These are phyloP conservation scores for Penicillium manginii DNA, from an alignment of 495 filamentous ascomycete genomes.

Conservation along the genomic window DNA sequence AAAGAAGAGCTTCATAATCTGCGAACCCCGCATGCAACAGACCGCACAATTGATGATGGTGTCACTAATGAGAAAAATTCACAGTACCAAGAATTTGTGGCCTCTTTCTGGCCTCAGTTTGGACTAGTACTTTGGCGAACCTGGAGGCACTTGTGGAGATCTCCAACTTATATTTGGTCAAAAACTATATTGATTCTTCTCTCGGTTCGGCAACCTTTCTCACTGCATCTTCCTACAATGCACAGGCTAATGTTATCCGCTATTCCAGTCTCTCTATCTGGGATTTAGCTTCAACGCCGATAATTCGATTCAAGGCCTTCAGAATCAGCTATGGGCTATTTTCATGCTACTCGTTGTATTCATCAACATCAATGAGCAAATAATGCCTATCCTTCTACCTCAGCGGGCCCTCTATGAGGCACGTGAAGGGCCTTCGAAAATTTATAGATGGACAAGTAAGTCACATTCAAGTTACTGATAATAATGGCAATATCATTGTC, in stretches of 20 bases:
- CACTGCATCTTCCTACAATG: neutral
- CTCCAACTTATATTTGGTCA: neutral
- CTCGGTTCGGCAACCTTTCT: neutral
- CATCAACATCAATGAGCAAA: slow-evolving; percentile 59
- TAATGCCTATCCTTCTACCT: slow-evolving; percentile 62
- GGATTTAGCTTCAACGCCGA: slow-evolving; percentile 46
- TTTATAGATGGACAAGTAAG: slow-evolving; percentile 59
- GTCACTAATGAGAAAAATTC: slow-evolving; percentile 4
- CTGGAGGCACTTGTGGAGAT: slow-evolving; percentile 51
- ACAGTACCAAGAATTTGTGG: slow-evolving; percentile 35
- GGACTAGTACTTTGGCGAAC: slow-evolving; percentile 33
- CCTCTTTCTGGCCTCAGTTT: slow-evolving; percentile 44
- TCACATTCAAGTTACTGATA: slow-evolving; percentile 31
- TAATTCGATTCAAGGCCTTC: slow-evolving; percentile 68
- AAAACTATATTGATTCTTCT: neutral
- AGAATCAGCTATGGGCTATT: slow-evolving; percentile 76
- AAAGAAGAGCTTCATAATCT: slow-evolving; percentile 63
- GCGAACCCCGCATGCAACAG: slow-evolving; percentile 41
- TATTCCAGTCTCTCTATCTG: slow-evolving; percentile 56
- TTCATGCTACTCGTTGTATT: slow-evolving; percentile 74
- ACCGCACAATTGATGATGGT: neutral
- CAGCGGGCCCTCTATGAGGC: slow-evolving; percentile 59
- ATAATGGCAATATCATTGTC: neutral
- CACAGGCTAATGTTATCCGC: slow-evolving; percentile 27
- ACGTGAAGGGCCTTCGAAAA: slow-evolving; percentile 61